phyloP scores from a whole-genome alignment of 345 rosid genomes.

The Garcia nutans region DNA sequence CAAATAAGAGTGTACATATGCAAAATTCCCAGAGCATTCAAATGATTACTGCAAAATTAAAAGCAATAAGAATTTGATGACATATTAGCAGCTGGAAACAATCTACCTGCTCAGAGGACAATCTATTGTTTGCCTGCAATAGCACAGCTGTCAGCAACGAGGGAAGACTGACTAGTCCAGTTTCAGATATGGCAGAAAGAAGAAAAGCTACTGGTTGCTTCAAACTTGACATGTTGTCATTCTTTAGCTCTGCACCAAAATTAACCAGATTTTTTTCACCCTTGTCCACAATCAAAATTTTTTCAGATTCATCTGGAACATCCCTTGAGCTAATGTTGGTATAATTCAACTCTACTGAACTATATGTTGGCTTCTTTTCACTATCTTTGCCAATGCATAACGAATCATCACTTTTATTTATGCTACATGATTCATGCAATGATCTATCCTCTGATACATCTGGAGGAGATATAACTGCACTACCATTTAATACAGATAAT shows the following conservation, averaged over 20 bases:
- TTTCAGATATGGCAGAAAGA: conserved; percentile 68
- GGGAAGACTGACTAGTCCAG: conserved; percentile 77
- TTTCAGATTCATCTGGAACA: conserved; percentile 26
- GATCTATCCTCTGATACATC: conserved; percentile 38
- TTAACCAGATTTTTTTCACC: conserved; percentile 29
- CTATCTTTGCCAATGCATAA: conserved; percentile 19
- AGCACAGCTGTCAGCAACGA: conserved; percentile 71
- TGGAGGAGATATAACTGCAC: conserved; percentile 21
- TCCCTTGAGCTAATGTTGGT: conserved; percentile 15
- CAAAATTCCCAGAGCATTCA: background rate
- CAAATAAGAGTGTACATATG: background rate
- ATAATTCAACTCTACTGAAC: conserved; percentile 27
- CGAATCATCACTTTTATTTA: conserved; percentile 26
- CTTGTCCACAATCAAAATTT: conserved; percentile 33
- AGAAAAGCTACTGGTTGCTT: conserved; percentile 50
- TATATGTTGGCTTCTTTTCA: conserved; percentile 28
- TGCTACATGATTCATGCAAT: conserved; percentile 28
- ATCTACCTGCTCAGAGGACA: conserved; percentile 64
- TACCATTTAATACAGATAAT: conserved; percentile 29
- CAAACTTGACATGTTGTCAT: conserved; percentile 24
- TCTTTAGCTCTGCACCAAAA: conserved; percentile 27
- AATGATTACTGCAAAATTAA: background rate
- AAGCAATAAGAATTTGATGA: background rate
- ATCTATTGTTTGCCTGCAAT: conserved; percentile 66
- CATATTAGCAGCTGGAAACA: background rate